Evolutionary conservation across 1,284 basidiomycete species (phyloP).

Genomic region (Moesziomyces sp.): DNA sequence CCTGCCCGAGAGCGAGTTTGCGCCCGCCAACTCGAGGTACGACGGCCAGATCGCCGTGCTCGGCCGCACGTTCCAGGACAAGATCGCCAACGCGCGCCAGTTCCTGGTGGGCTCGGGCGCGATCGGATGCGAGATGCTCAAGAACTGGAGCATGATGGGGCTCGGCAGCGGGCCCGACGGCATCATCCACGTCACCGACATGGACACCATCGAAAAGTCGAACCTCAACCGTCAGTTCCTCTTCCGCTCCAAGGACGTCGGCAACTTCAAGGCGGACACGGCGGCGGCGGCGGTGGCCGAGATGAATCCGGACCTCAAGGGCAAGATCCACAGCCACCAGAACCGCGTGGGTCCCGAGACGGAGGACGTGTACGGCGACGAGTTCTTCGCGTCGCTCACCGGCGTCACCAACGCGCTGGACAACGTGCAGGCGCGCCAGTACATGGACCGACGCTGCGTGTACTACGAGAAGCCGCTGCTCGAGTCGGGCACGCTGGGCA

Average conservation of each 20-base stretch:
- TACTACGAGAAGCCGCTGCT: constrained; percentile 96
- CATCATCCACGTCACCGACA: constrained; percentile 91
- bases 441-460: constrained; percentile 99
- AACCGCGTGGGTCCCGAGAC: constrained; percentile 90
- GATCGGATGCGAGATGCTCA: constrained; percentile 99
- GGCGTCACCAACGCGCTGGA: constrained; percentile 99
- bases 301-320: constrained; percentile 93
- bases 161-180: constrained; percentile 84
- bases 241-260: constrained; percentile 95
- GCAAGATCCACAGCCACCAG: constrained; percentile 89
- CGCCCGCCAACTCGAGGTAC: constrained; percentile 85
- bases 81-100: constrained; percentile 88
- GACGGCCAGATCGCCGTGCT: constrained; percentile 97
- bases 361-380: constrained; percentile 92
- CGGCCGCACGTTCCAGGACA: constrained; percentile 90
- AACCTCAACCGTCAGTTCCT: constrained; percentile 99
- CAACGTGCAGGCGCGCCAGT: constrained; percentile 93
- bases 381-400: constrained; percentile 84
- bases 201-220: constrained; percentile 99
- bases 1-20: constrained; percentile 83
- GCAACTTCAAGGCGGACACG: constrained; percentile 97
- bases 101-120: constrained; percentile 98
- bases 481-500: constrained; percentile 97
- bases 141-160: constrained; percentile 99
- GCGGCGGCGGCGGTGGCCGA: constrained; percentile 90